phyloP scores from a whole-genome alignment of 768 basidiomycete species.

The Leccinum boreale region DNA sequence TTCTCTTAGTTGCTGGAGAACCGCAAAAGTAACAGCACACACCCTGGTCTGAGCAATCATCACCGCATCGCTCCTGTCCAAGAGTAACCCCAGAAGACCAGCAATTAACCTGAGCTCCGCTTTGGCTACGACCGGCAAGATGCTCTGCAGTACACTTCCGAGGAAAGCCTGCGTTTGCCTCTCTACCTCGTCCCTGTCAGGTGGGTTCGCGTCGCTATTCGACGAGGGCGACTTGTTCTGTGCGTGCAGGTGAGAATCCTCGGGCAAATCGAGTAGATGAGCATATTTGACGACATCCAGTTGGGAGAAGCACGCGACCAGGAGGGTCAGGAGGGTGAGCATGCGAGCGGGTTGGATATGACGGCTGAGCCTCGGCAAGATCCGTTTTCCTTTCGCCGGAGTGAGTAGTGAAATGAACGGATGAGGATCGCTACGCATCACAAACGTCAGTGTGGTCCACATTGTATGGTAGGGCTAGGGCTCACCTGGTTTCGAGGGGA shows the following conservation, averaged over 20 bases:
- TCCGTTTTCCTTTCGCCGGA: slow-evolving; percentile 88
- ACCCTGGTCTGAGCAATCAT: slow-evolving; percentile 80
- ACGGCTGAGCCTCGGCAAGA: slow-evolving; percentile 85
- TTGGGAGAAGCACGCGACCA: slow-evolving; percentile 92
- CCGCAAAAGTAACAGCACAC: slow-evolving; percentile 23
- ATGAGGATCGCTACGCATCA: slow-evolving; percentile 73
- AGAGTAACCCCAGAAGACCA: slow-evolving; percentile 78
- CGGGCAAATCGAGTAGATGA: slow-evolving; percentile 60
- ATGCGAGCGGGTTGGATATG: slow-evolving; percentile 76
- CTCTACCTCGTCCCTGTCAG: slow-evolving; percentile 68
- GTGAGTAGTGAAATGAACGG: slow-evolving; percentile 92
- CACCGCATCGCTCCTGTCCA: slow-evolving; percentile 75
- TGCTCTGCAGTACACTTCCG: slow-evolving; percentile 79
- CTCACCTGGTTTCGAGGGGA: slow-evolving; percentile 89
- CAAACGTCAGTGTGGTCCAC: not conserved
- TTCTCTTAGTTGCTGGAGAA: not conserved
- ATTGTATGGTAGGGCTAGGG: not conserved
- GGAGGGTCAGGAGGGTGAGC: slow-evolving; percentile 83
- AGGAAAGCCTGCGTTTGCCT: slow-evolving; percentile 90
- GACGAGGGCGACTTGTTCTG: slow-evolving; percentile 19
- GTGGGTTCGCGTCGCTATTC: slow-evolving; percentile 12
- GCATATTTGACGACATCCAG: slow-evolving; percentile 87
- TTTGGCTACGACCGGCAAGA: slow-evolving; percentile 76
- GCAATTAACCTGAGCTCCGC: slow-evolving; percentile 80
- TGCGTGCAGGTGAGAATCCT: slow-evolving; percentile 45